Percentiles rank a stretch among this genome's conserved stretches.
Evolutionary conservation across 202 grass and related monocot genomes (phyloP).

Genomic region (Panicum hallii): DNA sequence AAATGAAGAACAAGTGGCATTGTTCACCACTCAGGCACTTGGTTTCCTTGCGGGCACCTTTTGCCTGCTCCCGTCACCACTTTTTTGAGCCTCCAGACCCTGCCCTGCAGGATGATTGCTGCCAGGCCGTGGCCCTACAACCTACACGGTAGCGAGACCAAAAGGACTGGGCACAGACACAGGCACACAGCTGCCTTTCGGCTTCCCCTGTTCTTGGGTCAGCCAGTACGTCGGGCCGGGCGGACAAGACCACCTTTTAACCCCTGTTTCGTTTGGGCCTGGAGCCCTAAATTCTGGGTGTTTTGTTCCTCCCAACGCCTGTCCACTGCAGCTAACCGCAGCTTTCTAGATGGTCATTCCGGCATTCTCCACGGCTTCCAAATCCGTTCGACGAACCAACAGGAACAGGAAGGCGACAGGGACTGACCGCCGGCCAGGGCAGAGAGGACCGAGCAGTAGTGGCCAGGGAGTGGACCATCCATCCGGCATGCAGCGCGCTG

Average conservation of each 20-base stretch:
- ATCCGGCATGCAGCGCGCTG: not conserved
- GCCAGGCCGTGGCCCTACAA: slow-evolving; percentile 11
- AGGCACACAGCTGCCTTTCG: slow-evolving; percentile 6
- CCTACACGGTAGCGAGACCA: not conserved
- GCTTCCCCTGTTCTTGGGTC: slow-evolving; percentile 29
- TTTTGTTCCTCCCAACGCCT: not conserved
- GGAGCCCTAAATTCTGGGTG: not conserved
- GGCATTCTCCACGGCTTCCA: too few species aligned
- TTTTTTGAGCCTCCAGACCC: slow-evolving; percentile 33
- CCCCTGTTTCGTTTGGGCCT: not conserved
- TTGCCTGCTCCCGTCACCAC: not conserved
- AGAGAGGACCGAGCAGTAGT: not conserved
- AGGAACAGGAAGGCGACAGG: not conserved
- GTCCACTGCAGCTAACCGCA: not conserved
- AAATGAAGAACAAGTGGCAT: not conserved
- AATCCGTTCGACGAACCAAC: not conserved
- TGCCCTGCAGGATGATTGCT: not conserved
- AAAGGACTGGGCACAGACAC: not conserved
- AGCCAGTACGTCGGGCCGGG: not conserved
- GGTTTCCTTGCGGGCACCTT: not conserved
- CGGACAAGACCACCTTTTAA: not conserved
- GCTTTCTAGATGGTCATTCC: too few species aligned
- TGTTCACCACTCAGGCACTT: not conserved
- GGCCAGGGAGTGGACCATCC: slow-evolving; percentile 15
- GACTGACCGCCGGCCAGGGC: slow-evolving; percentile 27